Conservation (phyloP, 1,284 basidiomycete genomes). For the Moniliophthora roreri region DNA sequence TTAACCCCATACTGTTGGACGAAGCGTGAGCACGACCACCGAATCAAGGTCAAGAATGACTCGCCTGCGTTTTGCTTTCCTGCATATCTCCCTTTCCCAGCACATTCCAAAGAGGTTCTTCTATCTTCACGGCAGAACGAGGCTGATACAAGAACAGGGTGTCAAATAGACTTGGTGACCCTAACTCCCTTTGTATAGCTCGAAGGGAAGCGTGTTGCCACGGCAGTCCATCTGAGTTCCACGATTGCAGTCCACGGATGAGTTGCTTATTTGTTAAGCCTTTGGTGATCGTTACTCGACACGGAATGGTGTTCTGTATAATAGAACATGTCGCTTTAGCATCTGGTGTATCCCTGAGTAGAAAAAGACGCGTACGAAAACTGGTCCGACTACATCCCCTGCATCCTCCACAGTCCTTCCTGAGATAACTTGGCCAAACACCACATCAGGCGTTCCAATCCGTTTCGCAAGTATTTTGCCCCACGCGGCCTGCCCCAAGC, state of each 20-base stretch:
- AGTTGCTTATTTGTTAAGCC: conserved; percentile 33
- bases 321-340: background rate
- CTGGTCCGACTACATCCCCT: conserved; percentile 48
- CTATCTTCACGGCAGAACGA: conserved; percentile 12
- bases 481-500: conserved; percentile 40
- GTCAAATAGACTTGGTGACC: conserved; percentile 37
- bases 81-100: conserved; percentile 26
- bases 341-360: background rate
- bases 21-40: conserved; percentile 4
- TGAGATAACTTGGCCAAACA: conserved; percentile 51
- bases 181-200: conserved; percentile 37
- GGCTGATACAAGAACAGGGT: conserved; percentile 50
- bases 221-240: conserved; percentile 39
- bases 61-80: conserved; percentile 42
- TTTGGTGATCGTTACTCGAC: conserved; percentile 33
- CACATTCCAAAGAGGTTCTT: conserved; percentile 34
- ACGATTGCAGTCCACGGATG: conserved; percentile 36
- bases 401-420: conserved; percentile 41
- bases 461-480: conserved; percentile 39
- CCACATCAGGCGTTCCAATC: conserved; percentile 33
- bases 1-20: conserved; percentile 43
- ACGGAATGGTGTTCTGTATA: conserved; percentile 47
- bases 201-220: conserved; percentile 51
- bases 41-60: conserved; percentile 1
- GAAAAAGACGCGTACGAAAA: conserved; percentile 39